Conservation (phyloP, 2,329 filamentous ascomycete species). For the Trichoderma sp. region DNA sequence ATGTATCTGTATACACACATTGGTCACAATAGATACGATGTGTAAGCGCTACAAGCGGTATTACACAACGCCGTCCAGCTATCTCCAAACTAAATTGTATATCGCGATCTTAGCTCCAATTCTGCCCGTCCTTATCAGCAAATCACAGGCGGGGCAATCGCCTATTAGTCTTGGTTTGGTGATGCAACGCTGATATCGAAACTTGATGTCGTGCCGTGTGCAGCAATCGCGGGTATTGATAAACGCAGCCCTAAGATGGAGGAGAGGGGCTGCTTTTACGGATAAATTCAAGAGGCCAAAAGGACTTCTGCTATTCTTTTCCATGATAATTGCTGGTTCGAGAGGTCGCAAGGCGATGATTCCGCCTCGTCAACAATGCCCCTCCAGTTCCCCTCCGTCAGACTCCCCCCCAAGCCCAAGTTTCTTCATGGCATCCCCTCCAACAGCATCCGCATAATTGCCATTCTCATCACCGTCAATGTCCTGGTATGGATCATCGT, state of each 20-base stretch:
- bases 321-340: neutral
- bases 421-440: slow-evolving; percentile 34
- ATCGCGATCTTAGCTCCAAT: neutral
- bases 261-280: neutral
- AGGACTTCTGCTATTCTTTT: neutral
- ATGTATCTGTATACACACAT: too few species aligned
- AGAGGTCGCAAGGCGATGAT: neutral
- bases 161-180: neutral
- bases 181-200: slow-evolving; percentile 5
- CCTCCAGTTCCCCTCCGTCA: neutral
- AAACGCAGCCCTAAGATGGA: neutral
- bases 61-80: neutral
- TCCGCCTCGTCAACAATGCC: neutral
- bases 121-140: slow-evolving; percentile 1
- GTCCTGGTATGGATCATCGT: slow-evolving; percentile 53
- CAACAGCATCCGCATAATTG: slow-evolving; percentile 49
- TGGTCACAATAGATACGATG: neutral
- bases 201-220: neutral
- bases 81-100: neutral
- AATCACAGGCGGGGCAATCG: neutral
- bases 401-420: slow-evolving; percentile 29
- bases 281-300: neutral
- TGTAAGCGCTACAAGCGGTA: neutral
- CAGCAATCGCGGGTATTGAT: neutral
- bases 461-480: slow-evolving; percentile 51